These are phyloP conservation scores for Cronartium ribicola DNA, from an alignment of 1,284 basidiomycete genomes.

Conservation along the genomic window DNA sequence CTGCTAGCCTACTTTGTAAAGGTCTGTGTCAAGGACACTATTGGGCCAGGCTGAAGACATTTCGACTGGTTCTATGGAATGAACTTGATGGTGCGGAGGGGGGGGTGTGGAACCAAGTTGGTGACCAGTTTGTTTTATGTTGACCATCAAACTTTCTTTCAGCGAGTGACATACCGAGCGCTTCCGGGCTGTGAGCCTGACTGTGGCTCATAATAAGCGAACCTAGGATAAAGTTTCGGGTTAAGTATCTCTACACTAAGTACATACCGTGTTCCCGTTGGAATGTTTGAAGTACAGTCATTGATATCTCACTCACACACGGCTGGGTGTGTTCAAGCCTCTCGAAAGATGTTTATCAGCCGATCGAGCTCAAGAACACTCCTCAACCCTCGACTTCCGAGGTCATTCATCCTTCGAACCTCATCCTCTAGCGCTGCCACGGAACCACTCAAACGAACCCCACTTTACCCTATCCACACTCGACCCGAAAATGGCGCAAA, in stretches of 20 bases:
- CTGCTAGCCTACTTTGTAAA: slow-evolving; percentile 71
- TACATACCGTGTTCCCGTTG: background rate
- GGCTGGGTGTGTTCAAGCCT: background rate
- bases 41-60: slow-evolving; percentile 7
- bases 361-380: background rate
- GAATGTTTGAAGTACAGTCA: background rate
- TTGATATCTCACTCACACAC: background rate
- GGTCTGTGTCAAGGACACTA: slow-evolving; percentile 79
- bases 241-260: background rate
- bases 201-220: too few species aligned
- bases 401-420: too few species aligned
- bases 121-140: too few species aligned
- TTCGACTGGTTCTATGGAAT: too few species aligned
- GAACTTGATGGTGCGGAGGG: too few species aligned
- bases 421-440: background rate
- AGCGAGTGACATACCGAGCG: too few species aligned
- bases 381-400: too few species aligned
- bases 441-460: slow-evolving; percentile 61
- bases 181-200: too few species aligned
- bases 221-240: too few species aligned
- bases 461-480: slow-evolving; percentile 86
- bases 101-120: too few species aligned
- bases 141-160: too few species aligned
- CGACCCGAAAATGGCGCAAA: slow-evolving; percentile 67
- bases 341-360: background rate